Evolutionary conservation across 2,329 filamentous ascomycete species (phyloP), one percentile per base, ranked within the genome.

Genomic region (Bimuria novae-zelandiae): DNA sequence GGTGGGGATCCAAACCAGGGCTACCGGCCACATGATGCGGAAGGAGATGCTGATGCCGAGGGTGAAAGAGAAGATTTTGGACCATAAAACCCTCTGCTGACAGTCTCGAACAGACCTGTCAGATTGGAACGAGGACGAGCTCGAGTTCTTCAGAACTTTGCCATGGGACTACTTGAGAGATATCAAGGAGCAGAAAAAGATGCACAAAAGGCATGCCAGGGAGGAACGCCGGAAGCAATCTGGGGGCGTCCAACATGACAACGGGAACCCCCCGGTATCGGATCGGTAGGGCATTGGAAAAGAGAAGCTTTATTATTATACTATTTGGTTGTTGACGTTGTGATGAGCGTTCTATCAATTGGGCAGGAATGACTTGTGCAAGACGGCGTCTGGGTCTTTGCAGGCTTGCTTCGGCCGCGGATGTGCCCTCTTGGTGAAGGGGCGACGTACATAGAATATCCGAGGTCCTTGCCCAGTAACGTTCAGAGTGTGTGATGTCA

Each of bases 1-100:
- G 70, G 65, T 22, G 68, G 64, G n/a, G 72, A 74, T 45, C 64
- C 66, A 16, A 70, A 67, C 21, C 72, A 75, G 52, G 65, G 60
- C 40, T 75, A 73, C 49, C 68, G 72, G 12, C 57, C 62, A 6
- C 71, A 72, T 51, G 70, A 73, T 45, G 51, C 62, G 2, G 72
- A 74, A 49, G 65, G 64, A 19, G 72, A 75, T 51, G 68, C 70
- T 27, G 72, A 75, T 62, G 72, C 72, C 27, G 70, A 74, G 57
- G 72, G 72, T 37, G 72, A 75, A 57, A 61, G 72, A 43, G 72
- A 74, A 55, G 72, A 75, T 48, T 73, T 71, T 60, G 71, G 67
- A 12, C 63, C 66, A 30, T 71, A 59, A 52, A 12, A 32, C 10
- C 5, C 14, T 37, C 16, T 32, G n/a, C 22, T 43, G 23, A 43